Evolutionary conservation across 1,284 basidiomycete species (phyloP).

Genomic region (Leucoagaricus sp.): DNA sequence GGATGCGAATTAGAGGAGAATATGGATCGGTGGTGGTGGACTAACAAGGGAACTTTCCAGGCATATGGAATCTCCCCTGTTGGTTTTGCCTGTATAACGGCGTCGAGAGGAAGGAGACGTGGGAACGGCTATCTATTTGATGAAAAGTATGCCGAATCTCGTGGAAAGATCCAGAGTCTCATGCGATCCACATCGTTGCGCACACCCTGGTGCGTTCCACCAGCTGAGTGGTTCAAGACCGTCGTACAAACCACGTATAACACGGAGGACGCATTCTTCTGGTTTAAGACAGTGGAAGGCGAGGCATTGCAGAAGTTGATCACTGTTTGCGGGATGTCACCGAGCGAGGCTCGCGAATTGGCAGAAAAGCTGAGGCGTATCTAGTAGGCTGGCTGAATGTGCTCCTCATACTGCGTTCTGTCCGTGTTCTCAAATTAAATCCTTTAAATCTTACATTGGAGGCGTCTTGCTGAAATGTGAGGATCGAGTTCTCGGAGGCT

Average conservation of each 20-base stretch:
- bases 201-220: slow-evolving; percentile 11
- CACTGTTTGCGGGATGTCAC: slow-evolving; percentile 3
- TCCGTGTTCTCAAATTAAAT: no score
- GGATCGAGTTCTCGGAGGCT: no score
- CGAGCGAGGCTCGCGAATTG: slow-evolving; percentile 1
- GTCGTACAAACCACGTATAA: background rate
- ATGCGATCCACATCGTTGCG: slow-evolving; percentile 4
- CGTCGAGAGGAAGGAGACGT: slow-evolving; percentile 24
- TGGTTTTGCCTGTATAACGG: slow-evolving; percentile 40
- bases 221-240: slow-evolving; percentile 15
- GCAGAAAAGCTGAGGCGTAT: slow-evolving; percentile 1
- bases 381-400: no score
- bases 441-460: no score
- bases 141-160: slow-evolving; percentile 16
- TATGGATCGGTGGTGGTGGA: slow-evolving; percentile 20
- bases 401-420: no score
- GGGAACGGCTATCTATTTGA: slow-evolving; percentile 7
- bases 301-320: background rate
- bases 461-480: no score
- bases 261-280: background rate
- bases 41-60: slow-evolving; percentile 13
- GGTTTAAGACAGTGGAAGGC: background rate
- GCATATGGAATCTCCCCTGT: slow-evolving; percentile 19
- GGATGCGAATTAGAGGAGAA: slow-evolving; percentile 17
- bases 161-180: slow-evolving; percentile 5